Base-by-base conservation (phyloP, 306 rosid genomes). In the Cucurbita argyrosperma region DNA sequence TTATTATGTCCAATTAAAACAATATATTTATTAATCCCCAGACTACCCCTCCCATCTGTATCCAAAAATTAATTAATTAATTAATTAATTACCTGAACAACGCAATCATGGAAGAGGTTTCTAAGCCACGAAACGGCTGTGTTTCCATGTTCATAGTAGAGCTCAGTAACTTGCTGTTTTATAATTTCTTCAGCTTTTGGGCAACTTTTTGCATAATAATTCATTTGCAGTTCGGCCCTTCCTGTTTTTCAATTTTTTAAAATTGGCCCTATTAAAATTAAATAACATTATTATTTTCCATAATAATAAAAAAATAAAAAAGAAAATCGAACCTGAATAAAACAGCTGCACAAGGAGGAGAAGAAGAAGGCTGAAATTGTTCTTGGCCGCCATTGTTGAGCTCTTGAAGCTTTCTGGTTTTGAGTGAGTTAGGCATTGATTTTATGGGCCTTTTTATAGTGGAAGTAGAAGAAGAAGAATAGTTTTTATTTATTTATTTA, bases 91-190 rank as follows among this genome's bases (percentile, higher is more conserved):
- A 92, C 98, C 96, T 89, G 74, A 30, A 92, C 96, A 21, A 88
- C 39, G 78, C 99, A 91, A 58, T 91, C 97, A 49, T 94, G 97
- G 89, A 94, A 94, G 75, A 89, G 96, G 82, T 94, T 94, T 88
- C 99, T 82, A 30, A 94, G 59, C 99, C 97, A 94, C 0, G 96
- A 88, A 71, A 89, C 82, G 6, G 97, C 95, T 1, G 97, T 89
- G 79, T 88, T 89, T 38, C 99, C 99, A 72, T 94, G 99, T 75
- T 86, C 50, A 37, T 85, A 0, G 78, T 91, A 94, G 7, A 91
- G 78, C n/a, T 84, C 43, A 3, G 42, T 58, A 7, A 94, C 97
- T 81, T 91, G 81, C 69, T 89, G 77, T 76, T 85, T 88, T 54
- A 89, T 82, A 68, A 94, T 84, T 46, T 87, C 92, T 85, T 91